Evolutionary conservation across 108 stramenopile genomes (phyloP).

Genomic region (Schizochytrium sp.): DNA sequence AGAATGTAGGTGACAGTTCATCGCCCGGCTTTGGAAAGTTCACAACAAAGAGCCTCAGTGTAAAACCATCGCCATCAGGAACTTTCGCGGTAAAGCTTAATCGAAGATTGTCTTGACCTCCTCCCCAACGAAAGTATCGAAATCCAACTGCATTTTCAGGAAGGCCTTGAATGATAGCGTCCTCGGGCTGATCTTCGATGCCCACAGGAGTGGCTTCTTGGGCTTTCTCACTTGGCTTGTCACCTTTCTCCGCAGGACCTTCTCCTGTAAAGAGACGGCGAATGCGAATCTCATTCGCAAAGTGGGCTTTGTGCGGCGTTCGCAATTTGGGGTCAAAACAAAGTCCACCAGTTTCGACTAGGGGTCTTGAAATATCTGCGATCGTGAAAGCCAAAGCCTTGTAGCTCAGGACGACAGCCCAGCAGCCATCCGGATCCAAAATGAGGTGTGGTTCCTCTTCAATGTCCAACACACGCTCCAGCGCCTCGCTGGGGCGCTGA

Average conservation of each 20-base stretch:
- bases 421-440: constrained; percentile 23
- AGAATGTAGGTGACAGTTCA: neutral
- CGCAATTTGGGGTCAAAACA: constrained; percentile 11
- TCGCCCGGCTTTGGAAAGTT: neutral
- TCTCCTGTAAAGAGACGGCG: constrained; percentile 35
- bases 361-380: constrained; percentile 10
- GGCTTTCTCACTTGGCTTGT: neutral
- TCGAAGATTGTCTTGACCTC: neutral
- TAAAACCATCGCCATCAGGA: constrained; percentile 4
- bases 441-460: neutral
- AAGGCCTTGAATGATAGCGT: neutral
- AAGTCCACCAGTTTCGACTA: constrained; percentile 26
- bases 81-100: neutral
- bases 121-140: constrained; percentile 34
- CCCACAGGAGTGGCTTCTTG: neutral
- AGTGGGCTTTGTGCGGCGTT: neutral
- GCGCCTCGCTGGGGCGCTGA: constrained; percentile 50
- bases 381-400: neutral
- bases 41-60: neutral
- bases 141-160: constrained; percentile 2
- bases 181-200: neutral
- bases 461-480: constrained; percentile 58
- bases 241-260: neutral
- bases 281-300: neutral
- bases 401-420: neutral